Evolutionary conservation across 352 stramenopile species (phyloP).

Genomic region (Pythium periplocum): DNA sequence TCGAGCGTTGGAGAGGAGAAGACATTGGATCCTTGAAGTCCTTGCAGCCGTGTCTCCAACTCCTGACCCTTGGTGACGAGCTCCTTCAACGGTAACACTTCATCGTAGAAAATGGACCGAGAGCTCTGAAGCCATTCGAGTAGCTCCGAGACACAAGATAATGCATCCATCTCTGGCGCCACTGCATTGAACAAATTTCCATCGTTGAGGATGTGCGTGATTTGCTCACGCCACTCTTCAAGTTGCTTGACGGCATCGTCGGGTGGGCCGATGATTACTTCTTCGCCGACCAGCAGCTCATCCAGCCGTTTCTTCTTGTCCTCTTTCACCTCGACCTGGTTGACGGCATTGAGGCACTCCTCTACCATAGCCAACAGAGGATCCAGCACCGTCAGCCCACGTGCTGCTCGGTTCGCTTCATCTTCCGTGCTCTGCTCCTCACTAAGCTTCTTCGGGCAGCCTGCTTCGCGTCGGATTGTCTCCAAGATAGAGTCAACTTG

Average conservation of each 20-base stretch:
- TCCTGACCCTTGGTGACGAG: slow-evolving; percentile 47
- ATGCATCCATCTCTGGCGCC: slow-evolving; percentile 45
- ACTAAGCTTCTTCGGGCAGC: slow-evolving; percentile 48
- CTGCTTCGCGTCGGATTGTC: slow-evolving; percentile 63
- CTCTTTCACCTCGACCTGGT: slow-evolving; percentile 60
- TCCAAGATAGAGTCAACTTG: slow-evolving; percentile 53
- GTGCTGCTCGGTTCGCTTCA: slow-evolving; percentile 10
- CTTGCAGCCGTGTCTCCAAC: slow-evolving; percentile 28
- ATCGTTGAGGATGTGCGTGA: slow-evolving; percentile 53
- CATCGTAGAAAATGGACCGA: slow-evolving; percentile 77
- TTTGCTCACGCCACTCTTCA: slow-evolving; percentile 60
- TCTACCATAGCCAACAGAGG: slow-evolving; percentile 58
- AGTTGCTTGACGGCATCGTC: slow-evolving; percentile 72
- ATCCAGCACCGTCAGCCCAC: slow-evolving; percentile 38
- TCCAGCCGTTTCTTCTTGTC: slow-evolving; percentile 57
- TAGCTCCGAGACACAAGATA: slow-evolving; percentile 48
- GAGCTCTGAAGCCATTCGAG: slow-evolving; percentile 75
- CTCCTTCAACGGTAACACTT: slow-evolving; percentile 53
- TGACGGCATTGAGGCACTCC: slow-evolving; percentile 56
- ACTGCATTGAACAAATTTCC: slow-evolving; percentile 61
- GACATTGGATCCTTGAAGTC: slow-evolving; percentile 14
- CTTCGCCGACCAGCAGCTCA: slow-evolving; percentile 33
- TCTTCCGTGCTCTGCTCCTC: slow-evolving; percentile 13
- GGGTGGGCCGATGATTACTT: slow-evolving; percentile 26
- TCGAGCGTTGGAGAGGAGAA: slow-evolving; percentile 28